Evolutionary conservation across 345 rosid species (phyloP).

Genomic region (Lepidium africanum): DNA sequence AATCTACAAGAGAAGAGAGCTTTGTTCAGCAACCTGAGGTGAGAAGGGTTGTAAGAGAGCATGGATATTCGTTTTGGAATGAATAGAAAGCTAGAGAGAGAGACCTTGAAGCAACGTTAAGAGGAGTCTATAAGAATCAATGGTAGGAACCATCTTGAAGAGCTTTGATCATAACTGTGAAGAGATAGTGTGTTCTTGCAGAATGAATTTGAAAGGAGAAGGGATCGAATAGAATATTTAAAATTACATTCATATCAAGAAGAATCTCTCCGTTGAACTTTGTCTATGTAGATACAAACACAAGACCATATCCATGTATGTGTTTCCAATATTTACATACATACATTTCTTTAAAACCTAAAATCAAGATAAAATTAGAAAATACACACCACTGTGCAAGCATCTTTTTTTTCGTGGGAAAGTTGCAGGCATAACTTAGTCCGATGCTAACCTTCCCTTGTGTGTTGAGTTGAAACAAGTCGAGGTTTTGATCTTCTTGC

Average conservation of each 20-base stretch:
- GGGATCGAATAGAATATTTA: not conserved
- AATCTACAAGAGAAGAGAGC: constrained; percentile 28
- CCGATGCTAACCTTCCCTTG: not conserved
- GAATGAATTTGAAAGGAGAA: not conserved
- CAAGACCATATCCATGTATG: not conserved
- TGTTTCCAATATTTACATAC: constrained; percentile 21
- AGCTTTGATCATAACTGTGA: not conserved
- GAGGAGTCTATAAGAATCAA: not conserved
- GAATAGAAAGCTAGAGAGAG: constrained; percentile 15
- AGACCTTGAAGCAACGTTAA: not conserved
- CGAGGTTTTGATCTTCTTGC: constrained; percentile 1
- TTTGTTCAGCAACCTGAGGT: constrained; percentile 57
- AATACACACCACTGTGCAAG: constrained; percentile 19
- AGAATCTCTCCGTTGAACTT: constrained; percentile 4
- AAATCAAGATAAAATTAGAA: constrained; percentile 2
- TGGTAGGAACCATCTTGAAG: not conserved
- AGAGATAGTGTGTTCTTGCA: not conserved
- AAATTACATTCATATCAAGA: not conserved
- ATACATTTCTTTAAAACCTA: constrained; percentile 9
- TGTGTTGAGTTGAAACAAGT: constrained; percentile 6
- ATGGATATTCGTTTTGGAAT: constrained; percentile 63
- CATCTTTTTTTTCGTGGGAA: not conserved
- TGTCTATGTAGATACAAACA: constrained; percentile 19
- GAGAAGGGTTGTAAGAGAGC: constrained; percentile 56
- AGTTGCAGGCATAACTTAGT: constrained; percentile 10